These are phyloP conservation scores for Fusarium tanahbumbuense DNA, from an alignment of 2,329 filamentous ascomycete genomes.

Conservation along the genomic window DNA sequence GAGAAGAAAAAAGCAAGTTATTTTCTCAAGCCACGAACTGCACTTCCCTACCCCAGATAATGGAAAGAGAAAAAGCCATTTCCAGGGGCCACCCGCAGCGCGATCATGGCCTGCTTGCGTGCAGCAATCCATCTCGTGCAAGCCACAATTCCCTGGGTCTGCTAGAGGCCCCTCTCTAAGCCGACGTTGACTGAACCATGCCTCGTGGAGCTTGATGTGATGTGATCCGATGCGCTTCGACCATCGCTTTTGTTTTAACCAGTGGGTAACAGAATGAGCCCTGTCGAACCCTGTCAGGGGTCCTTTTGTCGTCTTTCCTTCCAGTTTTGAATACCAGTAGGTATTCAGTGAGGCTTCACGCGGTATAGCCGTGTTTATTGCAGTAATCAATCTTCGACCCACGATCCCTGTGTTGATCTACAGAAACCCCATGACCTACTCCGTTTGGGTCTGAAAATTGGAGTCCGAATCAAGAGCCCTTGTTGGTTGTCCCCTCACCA, in stretches of 20 bases:
- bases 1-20: constrained; percentile 35
- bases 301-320: not conserved
- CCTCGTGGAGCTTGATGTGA: constrained; percentile 26
- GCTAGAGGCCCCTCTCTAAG: constrained; percentile 18
- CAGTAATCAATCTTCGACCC: constrained; percentile 10
- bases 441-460: constrained; percentile 3
- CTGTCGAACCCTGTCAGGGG: constrained; percentile 16
- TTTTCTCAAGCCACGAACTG: constrained; percentile 11
- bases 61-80: constrained; percentile 13
- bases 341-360: constrained; percentile 8
- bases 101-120: constrained; percentile 29
- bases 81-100: constrained; percentile 29
- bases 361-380: constrained; percentile 11
- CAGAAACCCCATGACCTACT: constrained; percentile 24
- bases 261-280: constrained; percentile 18
- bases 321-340: not conserved
- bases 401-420: constrained; percentile 22
- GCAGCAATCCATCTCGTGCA: constrained; percentile 32
- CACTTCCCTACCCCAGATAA: constrained; percentile 43
- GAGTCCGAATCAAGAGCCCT: constrained; percentile 6
- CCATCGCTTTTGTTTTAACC: constrained; percentile 25
- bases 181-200: constrained; percentile 27
- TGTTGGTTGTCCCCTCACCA: constrained; percentile 15
- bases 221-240: constrained; percentile 29
- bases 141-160: constrained; percentile 43